Evolutionary conservation across 192 early-diverging fungal species (phyloP).

Genomic region (Gaertneriomyces sp.): DNA sequence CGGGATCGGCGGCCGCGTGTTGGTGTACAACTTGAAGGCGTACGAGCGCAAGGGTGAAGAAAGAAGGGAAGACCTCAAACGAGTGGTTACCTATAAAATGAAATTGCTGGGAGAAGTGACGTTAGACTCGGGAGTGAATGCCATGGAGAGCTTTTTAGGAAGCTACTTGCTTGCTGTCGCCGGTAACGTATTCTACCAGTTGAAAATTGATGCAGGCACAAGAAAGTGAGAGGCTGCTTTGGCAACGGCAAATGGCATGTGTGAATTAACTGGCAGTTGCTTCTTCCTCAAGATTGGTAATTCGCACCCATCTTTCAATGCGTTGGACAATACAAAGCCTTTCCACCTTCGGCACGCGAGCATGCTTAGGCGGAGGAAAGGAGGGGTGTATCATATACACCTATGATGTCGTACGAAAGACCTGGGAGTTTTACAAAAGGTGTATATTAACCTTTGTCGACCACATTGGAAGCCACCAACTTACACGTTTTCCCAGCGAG

Average conservation of each 20-base stretch:
- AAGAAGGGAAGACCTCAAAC: neutral
- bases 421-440: constrained; percentile 42
- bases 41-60: constrained; percentile 25
- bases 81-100: constrained; percentile 30
- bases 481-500: constrained; percentile 15
- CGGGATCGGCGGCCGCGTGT: constrained; percentile 27
- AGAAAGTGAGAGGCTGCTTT: constrained; percentile 33
- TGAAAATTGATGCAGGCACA: constrained; percentile 46
- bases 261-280: neutral
- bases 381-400: constrained; percentile 36
- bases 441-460: constrained; percentile 4
- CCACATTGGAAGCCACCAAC: neutral
- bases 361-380: constrained; percentile 33
- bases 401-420: constrained; percentile 35
- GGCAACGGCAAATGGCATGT: neutral
- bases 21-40: constrained; percentile 48
- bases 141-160: constrained; percentile 18
- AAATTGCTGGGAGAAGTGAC: constrained; percentile 37
- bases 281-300: constrained; percentile 32
- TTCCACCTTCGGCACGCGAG: constrained; percentile 22
- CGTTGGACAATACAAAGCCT: constrained; percentile 43
- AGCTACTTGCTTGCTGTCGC: constrained; percentile 46
- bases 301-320: constrained; percentile 28
- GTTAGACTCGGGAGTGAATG: constrained; percentile 27
- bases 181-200: constrained; percentile 35